phyloP scores from a whole-genome alignment of 306 rosid species.

The Elaeagnus macrophylla region DNA sequence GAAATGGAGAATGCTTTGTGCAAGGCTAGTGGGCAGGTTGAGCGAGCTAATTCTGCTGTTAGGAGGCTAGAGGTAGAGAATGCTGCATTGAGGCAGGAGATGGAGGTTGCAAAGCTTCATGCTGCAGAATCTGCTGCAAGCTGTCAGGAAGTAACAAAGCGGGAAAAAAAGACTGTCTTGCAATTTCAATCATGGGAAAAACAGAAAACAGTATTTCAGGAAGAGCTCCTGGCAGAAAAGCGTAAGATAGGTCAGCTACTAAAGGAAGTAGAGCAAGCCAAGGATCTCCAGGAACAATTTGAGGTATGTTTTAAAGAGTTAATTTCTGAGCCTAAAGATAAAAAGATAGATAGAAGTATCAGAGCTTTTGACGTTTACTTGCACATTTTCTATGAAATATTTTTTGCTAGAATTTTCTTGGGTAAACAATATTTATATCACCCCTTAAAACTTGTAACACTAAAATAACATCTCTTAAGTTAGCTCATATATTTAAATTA shows the following conservation, averaged over 20 bases:
- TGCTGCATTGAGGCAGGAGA: conserved; percentile 57
- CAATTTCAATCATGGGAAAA: conserved; percentile 74
- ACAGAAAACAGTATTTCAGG: conserved; percentile 58
- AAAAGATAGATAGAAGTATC: no score
- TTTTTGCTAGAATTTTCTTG: no score
- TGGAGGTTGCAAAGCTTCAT: conserved; percentile 65
- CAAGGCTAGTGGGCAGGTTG: conserved; percentile 83
- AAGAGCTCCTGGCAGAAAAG: conserved; percentile 53
- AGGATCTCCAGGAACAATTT: conserved; percentile 42
- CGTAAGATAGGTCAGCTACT: conserved; percentile 41
- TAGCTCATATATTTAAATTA: no score
- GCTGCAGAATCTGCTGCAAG: conserved; percentile 73
- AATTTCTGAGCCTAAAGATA: not conserved
- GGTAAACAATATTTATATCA: no score
- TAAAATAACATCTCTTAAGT: no score
- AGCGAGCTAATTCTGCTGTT: conserved; percentile 68
- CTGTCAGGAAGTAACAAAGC: conserved; percentile 66
- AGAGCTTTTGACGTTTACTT: no score
- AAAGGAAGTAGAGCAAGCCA: conserved; percentile 56
- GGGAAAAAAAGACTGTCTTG: conserved; percentile 61
- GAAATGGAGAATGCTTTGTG: conserved; percentile 85
- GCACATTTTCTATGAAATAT: no score
- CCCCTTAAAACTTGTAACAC: no score
- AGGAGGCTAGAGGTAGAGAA: conserved; percentile 75
- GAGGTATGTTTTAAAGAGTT: conserved; percentile 56